phyloP scores from a whole-genome alignment of 192 early-diverging fungal genomes.

The Coemansia sp. region DNA sequence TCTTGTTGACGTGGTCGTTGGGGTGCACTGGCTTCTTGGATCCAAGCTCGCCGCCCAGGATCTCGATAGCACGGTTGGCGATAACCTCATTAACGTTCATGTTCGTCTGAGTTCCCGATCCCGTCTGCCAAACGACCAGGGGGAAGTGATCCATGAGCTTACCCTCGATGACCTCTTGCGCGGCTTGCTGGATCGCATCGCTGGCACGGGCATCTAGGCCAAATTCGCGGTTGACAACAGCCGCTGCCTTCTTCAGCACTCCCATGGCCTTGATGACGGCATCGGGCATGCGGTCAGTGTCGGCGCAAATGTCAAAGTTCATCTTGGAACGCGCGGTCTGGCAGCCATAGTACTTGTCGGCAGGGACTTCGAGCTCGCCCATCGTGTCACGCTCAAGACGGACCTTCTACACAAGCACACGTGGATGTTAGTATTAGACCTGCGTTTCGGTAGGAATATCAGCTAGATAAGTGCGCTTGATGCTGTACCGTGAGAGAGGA shows the following conservation, averaged over 20 bases:
- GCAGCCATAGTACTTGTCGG: slow-evolving; percentile 96
- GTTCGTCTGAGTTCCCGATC: slow-evolving; percentile 98
- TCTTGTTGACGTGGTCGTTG: slow-evolving; percentile 99
- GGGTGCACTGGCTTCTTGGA: slow-evolving; percentile 96
- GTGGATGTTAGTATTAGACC: neutral
- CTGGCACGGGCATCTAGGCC: slow-evolving; percentile 81
- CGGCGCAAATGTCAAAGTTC: slow-evolving; percentile 98
- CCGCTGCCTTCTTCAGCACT: slow-evolving; percentile 93
- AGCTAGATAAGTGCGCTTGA: neutral
- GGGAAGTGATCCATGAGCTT: slow-evolving; percentile 96
- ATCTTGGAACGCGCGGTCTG: slow-evolving; percentile 95
- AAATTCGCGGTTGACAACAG: slow-evolving; percentile 90
- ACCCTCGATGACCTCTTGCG: slow-evolving; percentile 91
- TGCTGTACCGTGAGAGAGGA: slow-evolving; percentile 43
- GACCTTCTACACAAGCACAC: slow-evolving; percentile 36
- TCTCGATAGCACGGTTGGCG: slow-evolving; percentile 97
- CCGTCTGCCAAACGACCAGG: slow-evolving; percentile 98
- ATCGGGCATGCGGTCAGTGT: slow-evolving; percentile 91
- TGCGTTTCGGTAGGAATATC: too few species aligned
- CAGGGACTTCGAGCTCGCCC: slow-evolving; percentile 92
- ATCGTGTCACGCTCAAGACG: slow-evolving; percentile 87
- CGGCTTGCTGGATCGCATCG: slow-evolving; percentile 84
- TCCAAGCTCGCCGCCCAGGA: slow-evolving; percentile 88
- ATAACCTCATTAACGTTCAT: slow-evolving; percentile 99
- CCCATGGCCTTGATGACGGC: slow-evolving; percentile 95